Base-by-base conservation (phyloP, 164 flowering plant genomes). In the Akebia trifoliata region DNA sequence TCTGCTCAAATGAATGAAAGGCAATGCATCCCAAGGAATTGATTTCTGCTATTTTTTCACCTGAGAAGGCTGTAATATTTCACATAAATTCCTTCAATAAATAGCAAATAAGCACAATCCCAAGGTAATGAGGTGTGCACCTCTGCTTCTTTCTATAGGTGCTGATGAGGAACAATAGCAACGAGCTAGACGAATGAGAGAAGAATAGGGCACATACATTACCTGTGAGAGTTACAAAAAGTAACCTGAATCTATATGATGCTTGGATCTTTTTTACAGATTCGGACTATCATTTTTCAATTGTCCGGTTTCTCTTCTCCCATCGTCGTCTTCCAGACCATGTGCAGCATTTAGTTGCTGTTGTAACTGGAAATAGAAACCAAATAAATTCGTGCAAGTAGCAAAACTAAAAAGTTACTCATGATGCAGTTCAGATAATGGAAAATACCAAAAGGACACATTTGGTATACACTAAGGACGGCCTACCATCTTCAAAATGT, bases 281-380 rank as follows among this genome's bases (percentile, higher is more conserved):
- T 8, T 30, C 18, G 3, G 15, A 45, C 14, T 24, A 20, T 12
- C 29, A 25, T 8, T 45, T 45, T 14, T 45, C 15, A 25, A 28
- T 21, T 45, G 34, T 31, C n/a, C 34, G 28, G 14, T 2, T 15
- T 32, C 35, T 31, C 35, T 14, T 56, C 45, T 34, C n/a, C 37
- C 5, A n/a, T 57, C 55, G n/a, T 22, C 26, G 12, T 69, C 67
- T 61, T 73, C 84, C 48, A 35, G 74, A 34, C 68, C 51, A 26
- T 70, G 44, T 20, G 72, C 58, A 45, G 68, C 60, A 69, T 66
- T 74, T 43, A 81, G 60, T 70, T 76, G 84, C 56, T 81, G 77
- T 65, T 77, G 84, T 70, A 85, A 74, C 89, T 87, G 89, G 36
- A 51, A 50, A 50, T 4, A 5, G 48, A 37, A 50, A 31, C 39